Conservation (phyloP, 2,329 filamentous ascomycete genomes). For the Xylaria sp. region DNA sequence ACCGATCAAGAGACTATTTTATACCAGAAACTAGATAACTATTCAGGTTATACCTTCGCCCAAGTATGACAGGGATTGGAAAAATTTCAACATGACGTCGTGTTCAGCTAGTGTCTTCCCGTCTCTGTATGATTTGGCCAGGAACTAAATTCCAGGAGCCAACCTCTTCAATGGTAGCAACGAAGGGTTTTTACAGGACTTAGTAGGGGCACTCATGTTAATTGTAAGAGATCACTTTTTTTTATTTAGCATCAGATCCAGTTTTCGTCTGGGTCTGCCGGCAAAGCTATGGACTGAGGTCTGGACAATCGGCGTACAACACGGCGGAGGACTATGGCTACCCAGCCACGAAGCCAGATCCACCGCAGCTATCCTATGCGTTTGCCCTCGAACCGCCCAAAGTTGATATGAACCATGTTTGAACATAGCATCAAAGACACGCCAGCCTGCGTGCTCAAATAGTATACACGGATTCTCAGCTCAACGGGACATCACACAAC, state of each 20-base stretch:
- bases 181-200: background rate
- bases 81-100: too few relatives aligned
- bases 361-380: conserved; percentile 36
- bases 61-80: too few relatives aligned
- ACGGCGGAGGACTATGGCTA: conserved; percentile 32
- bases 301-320: conserved; percentile 33
- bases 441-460: conserved; percentile 17
- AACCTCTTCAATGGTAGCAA: too few relatives aligned
- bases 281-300: conserved; percentile 26
- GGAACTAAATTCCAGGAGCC: too few relatives aligned
- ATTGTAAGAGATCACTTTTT: background rate
- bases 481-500: conserved; percentile 8
- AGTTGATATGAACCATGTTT: conserved; percentile 17
- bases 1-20: too few relatives aligned
- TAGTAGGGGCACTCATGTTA: background rate
- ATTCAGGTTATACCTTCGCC: too few relatives aligned
- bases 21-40: too few relatives aligned
- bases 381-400: conserved; percentile 30
- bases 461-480: conserved; percentile 17
- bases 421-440: conserved; percentile 18
- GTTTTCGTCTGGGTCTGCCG: conserved; percentile 9
- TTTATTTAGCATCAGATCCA: background rate
- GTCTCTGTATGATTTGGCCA: too few relatives aligned
- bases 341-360: conserved; percentile 34
- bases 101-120: too few relatives aligned